Percentiles rank a stretch among this genome's conserved stretches.
phyloP scores from a whole-genome alignment of 2,329 filamentous ascomycete species.

The Fusarium temperatum region DNA sequence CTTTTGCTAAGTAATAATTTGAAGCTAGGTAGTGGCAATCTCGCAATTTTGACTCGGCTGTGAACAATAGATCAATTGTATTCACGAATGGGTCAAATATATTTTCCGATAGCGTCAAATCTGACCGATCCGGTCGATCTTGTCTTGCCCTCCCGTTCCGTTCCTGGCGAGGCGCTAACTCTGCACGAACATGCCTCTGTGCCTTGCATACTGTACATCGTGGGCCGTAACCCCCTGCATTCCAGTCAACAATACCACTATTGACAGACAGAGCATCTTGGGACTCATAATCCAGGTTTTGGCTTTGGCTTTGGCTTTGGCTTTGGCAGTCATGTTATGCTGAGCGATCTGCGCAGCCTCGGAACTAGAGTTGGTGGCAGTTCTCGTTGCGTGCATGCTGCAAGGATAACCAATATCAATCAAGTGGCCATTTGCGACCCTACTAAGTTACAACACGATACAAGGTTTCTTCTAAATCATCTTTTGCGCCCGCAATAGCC shows the following conservation, averaged over 20 bases:
- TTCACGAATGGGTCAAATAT: background rate
- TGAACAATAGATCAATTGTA: background rate
- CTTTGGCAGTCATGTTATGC: too few species aligned
- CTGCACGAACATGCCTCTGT: background rate
- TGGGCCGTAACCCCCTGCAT: background rate
- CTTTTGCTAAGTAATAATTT: background rate
- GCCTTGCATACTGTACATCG: background rate
- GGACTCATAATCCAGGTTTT: background rate
- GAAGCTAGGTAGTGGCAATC: background rate
- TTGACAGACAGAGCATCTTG: background rate
- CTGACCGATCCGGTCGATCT: conserved; percentile 8
- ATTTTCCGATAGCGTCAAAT: background rate
- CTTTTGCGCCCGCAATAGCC: background rate
- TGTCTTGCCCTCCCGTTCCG: conserved; percentile 6
- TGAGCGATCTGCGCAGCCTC: background rate
- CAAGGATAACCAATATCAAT: background rate
- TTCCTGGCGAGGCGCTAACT: conserved; percentile 18
- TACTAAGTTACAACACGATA: background rate
- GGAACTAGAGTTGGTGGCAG: background rate
- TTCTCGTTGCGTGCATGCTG: background rate
- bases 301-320: background rate
- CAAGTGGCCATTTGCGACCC: background rate
- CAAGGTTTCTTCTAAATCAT: background rate
- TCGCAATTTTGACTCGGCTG: background rate
- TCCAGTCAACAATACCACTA: conserved; percentile 3